Evolutionary conservation across 768 basidiomycete species (phyloP).

Genomic region (Leccinum sublutescens): DNA sequence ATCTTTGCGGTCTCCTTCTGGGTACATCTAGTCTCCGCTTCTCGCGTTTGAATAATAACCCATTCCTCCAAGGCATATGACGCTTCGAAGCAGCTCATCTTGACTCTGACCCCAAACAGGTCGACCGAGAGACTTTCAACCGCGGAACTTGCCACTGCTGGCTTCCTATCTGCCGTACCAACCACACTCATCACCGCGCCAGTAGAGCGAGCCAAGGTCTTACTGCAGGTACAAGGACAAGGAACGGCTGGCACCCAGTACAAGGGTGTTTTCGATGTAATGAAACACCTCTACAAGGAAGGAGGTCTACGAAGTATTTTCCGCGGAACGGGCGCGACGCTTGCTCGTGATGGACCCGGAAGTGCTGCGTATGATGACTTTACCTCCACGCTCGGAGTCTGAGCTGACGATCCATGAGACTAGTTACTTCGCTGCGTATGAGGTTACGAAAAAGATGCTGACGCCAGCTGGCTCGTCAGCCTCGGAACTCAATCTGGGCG

Average conservation of each 20-base stretch:
- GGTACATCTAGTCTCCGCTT: conserved; percentile 44
- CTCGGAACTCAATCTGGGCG: conserved; percentile 77
- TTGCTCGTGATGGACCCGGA: conserved; percentile 94
- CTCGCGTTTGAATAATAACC: conserved; percentile 8
- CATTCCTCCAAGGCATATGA: conserved; percentile 74
- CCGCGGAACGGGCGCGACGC: conserved; percentile 89
- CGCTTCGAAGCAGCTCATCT: conserved; percentile 84
- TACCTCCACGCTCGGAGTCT: background rate
- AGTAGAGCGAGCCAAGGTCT: conserved; percentile 94
- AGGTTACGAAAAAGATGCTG: conserved; percentile 84
- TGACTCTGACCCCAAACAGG: conserved; percentile 75
- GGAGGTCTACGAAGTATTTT: conserved; percentile 91
- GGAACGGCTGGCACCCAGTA: conserved; percentile 70
- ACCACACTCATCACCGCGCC: conserved; percentile 92
- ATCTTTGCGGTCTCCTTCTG: conserved; percentile 99
- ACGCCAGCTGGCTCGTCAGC: conserved; percentile 81
- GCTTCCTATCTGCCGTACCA: conserved; percentile 92
- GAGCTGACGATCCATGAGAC: conserved; percentile 5
- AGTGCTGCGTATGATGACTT: conserved; percentile 78
- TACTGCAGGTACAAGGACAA: conserved; percentile 94
- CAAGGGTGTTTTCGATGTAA: conserved; percentile 88
- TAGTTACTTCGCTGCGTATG: conserved; percentile 97
- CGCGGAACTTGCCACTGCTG: conserved; percentile 84
- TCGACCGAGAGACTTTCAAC: conserved; percentile 60
- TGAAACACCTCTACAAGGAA: conserved; percentile 88